Base-by-base conservation (phyloP, 495 filamentous ascomycete species). In the Bryoglossum gracile region DNA sequence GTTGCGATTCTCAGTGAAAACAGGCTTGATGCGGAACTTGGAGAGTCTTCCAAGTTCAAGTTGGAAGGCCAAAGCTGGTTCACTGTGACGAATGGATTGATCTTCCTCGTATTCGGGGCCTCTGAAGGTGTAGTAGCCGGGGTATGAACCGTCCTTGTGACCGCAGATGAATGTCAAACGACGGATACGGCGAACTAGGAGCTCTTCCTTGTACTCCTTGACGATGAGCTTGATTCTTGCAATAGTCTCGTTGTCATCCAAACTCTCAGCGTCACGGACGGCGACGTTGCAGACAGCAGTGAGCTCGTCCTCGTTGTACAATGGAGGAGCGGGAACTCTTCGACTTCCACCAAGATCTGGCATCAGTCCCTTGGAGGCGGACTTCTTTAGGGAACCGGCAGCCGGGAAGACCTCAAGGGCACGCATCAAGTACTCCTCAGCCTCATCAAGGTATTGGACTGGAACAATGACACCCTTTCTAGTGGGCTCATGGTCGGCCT, bases 1-100 rank as follows among this genome's bases (percentile, higher is more conserved):
- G 71, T 94, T 95, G 53, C 91, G 82, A 71, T 98, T 98, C 67
- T 97, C 91, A 0, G 94, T 97, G 74, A 98, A 98, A 35, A 97
- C 87, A 0, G 92, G 90, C 68, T 88, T 92, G 71, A 97, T 91
- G 66, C 84, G 82, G 81, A 98, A 98, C 65, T 96, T 97, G 59
- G 87, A 84, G 34, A 98, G 80, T 68, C 92, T 83, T 17, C 84
- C 82, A 50, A 98, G 78, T 66, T 98, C 92, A 58, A 96, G 82
- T 75, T 98, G 92, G 86, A 97, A 98, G 59, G 92, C 89, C 59
- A 95, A 71, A 41, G 92, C 91, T 34, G 92, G 92, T 69, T 98
- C 92, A 51, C 81, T 90, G 68, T 98, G 94, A 70, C 92, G 91
- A 67, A 98, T 97, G 62, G 84, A 92, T 62, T 84, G 76, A 58